phyloP scores from a whole-genome alignment of 176 grass and related monocot genomes.

The Melocanna baccifera region DNA sequence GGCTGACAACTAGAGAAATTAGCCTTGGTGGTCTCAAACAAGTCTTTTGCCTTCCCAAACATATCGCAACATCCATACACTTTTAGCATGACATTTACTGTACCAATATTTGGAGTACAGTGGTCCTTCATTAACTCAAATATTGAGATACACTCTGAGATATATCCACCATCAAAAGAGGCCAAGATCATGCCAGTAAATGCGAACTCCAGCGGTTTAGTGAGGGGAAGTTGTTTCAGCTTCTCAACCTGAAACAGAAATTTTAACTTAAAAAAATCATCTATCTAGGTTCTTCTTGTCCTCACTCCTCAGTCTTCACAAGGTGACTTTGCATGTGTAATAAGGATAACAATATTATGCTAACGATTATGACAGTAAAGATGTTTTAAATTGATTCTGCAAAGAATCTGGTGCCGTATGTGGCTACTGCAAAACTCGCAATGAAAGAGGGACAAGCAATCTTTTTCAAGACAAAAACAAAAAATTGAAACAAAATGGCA shows the following conservation, averaged over 20 bases:
- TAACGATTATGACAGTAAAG: neutral
- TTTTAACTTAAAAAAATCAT: neutral
- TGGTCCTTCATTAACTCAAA: constrained; percentile 79
- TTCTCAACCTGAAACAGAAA: constrained; percentile 70
- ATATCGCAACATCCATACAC: constrained; percentile 75
- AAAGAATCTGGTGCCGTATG: constrained; percentile 8
- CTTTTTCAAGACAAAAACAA: neutral
- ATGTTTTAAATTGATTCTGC: constrained; percentile 1
- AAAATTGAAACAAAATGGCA: neutral
- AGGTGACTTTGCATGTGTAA: neutral
- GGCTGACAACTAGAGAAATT: constrained; percentile 27
- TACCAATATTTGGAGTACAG: constrained; percentile 81
- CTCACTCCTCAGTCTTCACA: neutral
- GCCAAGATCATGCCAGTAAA: constrained; percentile 96
- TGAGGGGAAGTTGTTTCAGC: constrained; percentile 61
- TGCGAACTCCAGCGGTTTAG: constrained; percentile 75
- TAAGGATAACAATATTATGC: constrained; percentile 1
- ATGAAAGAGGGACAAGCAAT: neutral
- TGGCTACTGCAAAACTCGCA: neutral
- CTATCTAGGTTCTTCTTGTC: neutral
- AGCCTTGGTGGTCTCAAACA: constrained; percentile 67
- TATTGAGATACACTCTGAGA: constrained; percentile 75
- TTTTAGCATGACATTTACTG: constrained; percentile 90
- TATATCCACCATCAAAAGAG: constrained; percentile 77
- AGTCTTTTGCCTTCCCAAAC: constrained; percentile 82